phyloP scores from a whole-genome alignment of 306 rosid species.

The Medicago ruthenica region DNA sequence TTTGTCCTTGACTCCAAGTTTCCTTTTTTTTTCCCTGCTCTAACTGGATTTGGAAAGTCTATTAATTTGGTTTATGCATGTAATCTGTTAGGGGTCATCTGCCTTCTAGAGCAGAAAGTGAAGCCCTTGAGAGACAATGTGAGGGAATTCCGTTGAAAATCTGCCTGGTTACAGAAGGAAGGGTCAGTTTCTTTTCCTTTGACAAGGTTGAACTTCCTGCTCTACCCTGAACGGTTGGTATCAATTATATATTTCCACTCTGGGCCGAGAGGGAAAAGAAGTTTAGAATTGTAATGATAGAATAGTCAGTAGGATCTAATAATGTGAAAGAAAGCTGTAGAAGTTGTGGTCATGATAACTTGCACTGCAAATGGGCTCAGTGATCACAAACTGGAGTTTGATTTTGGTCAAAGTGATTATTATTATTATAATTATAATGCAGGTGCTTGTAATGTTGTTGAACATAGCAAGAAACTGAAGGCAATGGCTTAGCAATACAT shows the following conservation, averaged over 20 bases:
- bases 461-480: slow-evolving; percentile 13
- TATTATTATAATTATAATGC: slow-evolving; percentile 6
- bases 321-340: slow-evolving; percentile 7
- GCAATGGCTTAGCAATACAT: neutral
- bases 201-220: slow-evolving; percentile 69
- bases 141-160: slow-evolving; percentile 66
- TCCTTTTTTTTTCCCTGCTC: neutral
- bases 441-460: neutral
- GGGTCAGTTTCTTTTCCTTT: slow-evolving; percentile 76
- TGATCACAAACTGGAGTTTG: neutral
- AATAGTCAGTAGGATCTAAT: slow-evolving; percentile 15
- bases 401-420: neutral
- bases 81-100: slow-evolving; percentile 63
- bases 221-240: slow-evolving; percentile 55
- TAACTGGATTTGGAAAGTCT: slow-evolving; percentile 8
- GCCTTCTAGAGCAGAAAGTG: slow-evolving; percentile 63
- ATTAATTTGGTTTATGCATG: slow-evolving; percentile 23
- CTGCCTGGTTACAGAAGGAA: slow-evolving; percentile 70
- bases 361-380: slow-evolving; percentile 7
- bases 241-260: neutral
- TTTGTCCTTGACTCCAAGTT: slow-evolving; percentile 3
- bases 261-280: neutral
- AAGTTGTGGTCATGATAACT: slow-evolving; percentile 19
- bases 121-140: slow-evolving; percentile 62
- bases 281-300: slow-evolving; percentile 11